Percentiles rank a stretch among this genome's conserved stretches.
Evolutionary conservation across 352 stramenopile genomes (phyloP).

Genomic region (Globisporangium camurandrum): DNA sequence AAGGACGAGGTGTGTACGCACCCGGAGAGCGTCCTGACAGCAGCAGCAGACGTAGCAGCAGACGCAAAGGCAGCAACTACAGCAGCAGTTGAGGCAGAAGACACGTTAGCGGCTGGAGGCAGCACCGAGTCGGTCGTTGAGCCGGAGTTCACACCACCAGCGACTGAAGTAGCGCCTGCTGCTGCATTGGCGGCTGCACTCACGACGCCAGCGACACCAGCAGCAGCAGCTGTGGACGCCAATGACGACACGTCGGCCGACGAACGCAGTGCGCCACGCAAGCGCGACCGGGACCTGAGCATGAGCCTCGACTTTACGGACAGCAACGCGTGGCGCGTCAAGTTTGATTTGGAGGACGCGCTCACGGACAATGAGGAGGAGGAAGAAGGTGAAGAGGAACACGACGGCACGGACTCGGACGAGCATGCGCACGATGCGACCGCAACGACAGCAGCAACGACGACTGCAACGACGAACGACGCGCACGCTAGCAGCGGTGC

Average conservation of each 20-base stretch:
- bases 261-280: slow-evolving; percentile 15
- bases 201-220: background rate
- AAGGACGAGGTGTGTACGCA: slow-evolving; percentile 13
- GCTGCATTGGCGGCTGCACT: background rate
- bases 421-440: slow-evolving; percentile 53
- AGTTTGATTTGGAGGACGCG: slow-evolving; percentile 67
- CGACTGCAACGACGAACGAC: background rate
- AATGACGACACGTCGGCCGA: slow-evolving; percentile 21
- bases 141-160: no score
- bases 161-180: background rate
- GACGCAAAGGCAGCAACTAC: no score
- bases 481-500: background rate
- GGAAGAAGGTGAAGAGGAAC: slow-evolving; percentile 11
- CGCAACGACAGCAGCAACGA: no score
- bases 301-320: slow-evolving; percentile 71
- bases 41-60: background rate
- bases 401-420: no score
- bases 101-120: no score
- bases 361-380: slow-evolving; percentile 40
- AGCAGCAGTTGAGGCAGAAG: background rate
- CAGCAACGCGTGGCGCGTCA: slow-evolving; percentile 56
- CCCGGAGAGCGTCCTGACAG: background rate
- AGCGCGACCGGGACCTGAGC: slow-evolving; percentile 45
- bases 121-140: no score
- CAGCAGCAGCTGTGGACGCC: background rate